Evolutionary conservation across 176 grass and related monocot genomes (phyloP).

Genomic region (Phoenix dactylifera): DNA sequence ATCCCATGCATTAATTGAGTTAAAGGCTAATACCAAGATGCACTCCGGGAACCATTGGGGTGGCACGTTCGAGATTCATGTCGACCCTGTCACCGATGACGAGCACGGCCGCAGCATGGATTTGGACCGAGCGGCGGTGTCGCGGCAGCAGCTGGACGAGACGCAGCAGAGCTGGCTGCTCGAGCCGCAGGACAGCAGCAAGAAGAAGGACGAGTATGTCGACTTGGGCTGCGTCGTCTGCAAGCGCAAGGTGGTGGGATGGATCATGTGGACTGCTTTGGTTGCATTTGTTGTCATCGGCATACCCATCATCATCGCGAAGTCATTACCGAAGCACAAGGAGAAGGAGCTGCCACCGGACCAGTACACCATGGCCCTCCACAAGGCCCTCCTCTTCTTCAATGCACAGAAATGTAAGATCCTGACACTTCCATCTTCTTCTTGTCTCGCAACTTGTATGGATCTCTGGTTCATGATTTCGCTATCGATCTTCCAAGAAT

Average conservation of each 20-base stretch:
- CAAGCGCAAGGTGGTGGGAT: constrained; percentile 76
- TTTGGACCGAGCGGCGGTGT: constrained; percentile 53
- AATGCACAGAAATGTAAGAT: constrained; percentile 89
- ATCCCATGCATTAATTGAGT: not conserved
- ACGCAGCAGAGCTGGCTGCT: constrained; percentile 97
- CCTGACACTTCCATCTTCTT: not conserved
- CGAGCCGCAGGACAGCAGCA: constrained; percentile 59
- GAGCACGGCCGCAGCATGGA: constrained; percentile 87
- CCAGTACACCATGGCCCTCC: constrained; percentile 64
- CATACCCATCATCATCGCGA: constrained; percentile 79
- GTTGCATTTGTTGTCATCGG: constrained; percentile 67
- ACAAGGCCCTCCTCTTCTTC: constrained; percentile 96
- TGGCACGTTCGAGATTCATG: constrained; percentile 74
- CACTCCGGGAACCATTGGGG: constrained; percentile 76
- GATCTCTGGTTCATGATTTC: too few species aligned
- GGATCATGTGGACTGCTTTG: constrained; percentile 40
- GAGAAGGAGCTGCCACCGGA: constrained; percentile 36
- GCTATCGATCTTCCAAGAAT: too few species aligned
- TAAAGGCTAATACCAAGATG: constrained; percentile 22
- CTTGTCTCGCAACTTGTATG: not conserved
- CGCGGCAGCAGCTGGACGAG: constrained; percentile 72
- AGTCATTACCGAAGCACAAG: constrained; percentile 84
- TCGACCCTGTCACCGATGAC: constrained; percentile 40
- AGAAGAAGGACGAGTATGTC: constrained; percentile 96
- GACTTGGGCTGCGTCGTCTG: constrained; percentile 78